These are phyloP conservation scores for Fonsecaea nubica DNA, from an alignment of 2,329 filamentous ascomycete genomes.

Conservation along the genomic window DNA sequence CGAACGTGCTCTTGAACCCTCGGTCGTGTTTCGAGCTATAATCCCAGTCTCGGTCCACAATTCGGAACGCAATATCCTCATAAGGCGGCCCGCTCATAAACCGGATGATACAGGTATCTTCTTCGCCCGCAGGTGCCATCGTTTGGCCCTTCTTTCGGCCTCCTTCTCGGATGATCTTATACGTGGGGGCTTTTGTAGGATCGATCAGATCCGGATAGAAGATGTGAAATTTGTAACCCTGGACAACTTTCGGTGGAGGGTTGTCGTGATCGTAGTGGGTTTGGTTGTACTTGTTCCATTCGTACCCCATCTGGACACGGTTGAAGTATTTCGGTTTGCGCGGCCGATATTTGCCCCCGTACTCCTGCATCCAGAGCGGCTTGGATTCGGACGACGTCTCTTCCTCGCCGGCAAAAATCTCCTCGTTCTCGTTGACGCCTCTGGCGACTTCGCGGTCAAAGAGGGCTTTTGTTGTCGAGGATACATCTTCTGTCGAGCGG, in stretches of 20 bases:
- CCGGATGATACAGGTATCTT: slow-evolving; percentile 94
- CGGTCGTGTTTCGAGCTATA: slow-evolving; percentile 94
- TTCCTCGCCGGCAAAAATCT: slow-evolving; percentile 93
- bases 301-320: slow-evolving; percentile 97
- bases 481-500: slow-evolving; percentile 23
- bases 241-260: slow-evolving; percentile 94
- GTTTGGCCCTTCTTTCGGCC: slow-evolving; percentile 89
- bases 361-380: slow-evolving; percentile 58
- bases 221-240: slow-evolving; percentile 99
- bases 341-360: slow-evolving; percentile 76
- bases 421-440: slow-evolving; percentile 90
- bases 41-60: slow-evolving; percentile 99
- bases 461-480: slow-evolving; percentile 73
- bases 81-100: slow-evolving; percentile 96
- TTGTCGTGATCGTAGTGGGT: slow-evolving; percentile 99
- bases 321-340: slow-evolving; percentile 98
- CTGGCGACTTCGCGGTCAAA: slow-evolving; percentile 93
- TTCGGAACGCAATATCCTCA: slow-evolving; percentile 94
- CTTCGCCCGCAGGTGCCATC: slow-evolving; percentile 89
- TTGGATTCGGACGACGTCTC: slow-evolving; percentile 57
- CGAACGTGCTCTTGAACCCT: slow-evolving; percentile 94
- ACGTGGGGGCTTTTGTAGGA: slow-evolving; percentile 91
- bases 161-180: slow-evolving; percentile 92
- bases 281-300: slow-evolving; percentile 99
- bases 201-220: slow-evolving; percentile 98